Evolutionary conservation across 208 protist genomes (phyloP).

Genomic region (Leptomonas pyrrhocoris): DNA sequence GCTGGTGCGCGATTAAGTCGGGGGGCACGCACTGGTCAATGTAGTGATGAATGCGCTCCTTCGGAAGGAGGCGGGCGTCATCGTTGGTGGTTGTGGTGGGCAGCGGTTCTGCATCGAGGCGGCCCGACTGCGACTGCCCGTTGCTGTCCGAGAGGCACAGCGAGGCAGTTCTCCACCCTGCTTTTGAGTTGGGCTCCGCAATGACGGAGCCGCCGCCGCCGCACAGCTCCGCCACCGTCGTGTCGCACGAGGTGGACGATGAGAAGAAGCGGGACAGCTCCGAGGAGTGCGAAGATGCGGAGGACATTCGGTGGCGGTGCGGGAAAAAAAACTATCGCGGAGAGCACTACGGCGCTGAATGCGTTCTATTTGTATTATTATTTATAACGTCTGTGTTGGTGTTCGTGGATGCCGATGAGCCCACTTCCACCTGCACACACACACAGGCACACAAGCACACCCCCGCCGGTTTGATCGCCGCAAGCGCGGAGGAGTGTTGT

Average conservation of each 20-base stretch:
- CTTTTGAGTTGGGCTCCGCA: background rate
- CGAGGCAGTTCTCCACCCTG: background rate
- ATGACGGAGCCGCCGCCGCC: background rate
- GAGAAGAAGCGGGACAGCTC: conserved; percentile 5
- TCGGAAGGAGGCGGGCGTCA: background rate
- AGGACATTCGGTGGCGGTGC: background rate
- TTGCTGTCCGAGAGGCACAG: background rate
- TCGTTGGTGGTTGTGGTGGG: background rate
- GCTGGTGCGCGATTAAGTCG: conserved; percentile 22
- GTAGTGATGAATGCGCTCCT: conserved; percentile 33
- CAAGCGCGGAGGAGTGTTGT: no score
- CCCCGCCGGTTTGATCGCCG: no score
- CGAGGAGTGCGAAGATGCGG: background rate
- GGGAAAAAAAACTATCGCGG: background rate
- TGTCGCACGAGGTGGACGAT: background rate
- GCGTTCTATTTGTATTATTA: background rate
- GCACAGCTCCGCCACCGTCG: background rate
- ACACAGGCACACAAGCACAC: background rate
- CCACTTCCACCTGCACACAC: background rate
- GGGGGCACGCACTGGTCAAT: conserved; percentile 29
- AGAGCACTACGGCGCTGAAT: background rate
- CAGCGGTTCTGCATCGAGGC: background rate
- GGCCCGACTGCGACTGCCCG: background rate
- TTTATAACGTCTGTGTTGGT: no score
- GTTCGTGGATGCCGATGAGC: no score